phyloP scores from a whole-genome alignment of 192 early-diverging fungal genomes.

The Mortierella alpina region DNA sequence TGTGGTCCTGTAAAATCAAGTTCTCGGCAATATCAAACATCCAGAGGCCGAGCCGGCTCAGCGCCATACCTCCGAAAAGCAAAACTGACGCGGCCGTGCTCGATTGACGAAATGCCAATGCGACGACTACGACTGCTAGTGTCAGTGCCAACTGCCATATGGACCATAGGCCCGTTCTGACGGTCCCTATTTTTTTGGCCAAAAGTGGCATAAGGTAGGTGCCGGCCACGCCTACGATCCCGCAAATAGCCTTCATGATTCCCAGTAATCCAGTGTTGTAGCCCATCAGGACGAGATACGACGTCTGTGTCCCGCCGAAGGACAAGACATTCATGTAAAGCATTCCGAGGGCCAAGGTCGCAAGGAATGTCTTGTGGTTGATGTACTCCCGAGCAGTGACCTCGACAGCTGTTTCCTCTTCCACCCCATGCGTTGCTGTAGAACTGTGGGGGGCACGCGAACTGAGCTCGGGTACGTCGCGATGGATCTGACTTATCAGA shows the following conservation, averaged over 20 bases:
- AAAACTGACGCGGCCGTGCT: constrained; percentile 7
- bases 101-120: constrained; percentile 7
- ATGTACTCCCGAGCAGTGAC: constrained; percentile 17
- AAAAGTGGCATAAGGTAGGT: constrained; percentile 18
- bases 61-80: constrained; percentile 48
- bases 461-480: constrained; percentile 11
- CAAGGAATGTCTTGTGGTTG: constrained; percentile 33
- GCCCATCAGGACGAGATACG: constrained; percentile 35
- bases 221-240: constrained; percentile 23
- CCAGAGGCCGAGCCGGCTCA: constrained; percentile 48
- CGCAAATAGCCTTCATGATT: constrained; percentile 38
- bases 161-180: constrained; percentile 43
- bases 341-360: constrained; percentile 28
- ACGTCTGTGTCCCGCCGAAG: constrained; percentile 45
- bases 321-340: constrained; percentile 48
- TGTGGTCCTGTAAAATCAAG: constrained; percentile 37
- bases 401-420: not conserved
- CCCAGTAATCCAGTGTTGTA: constrained; percentile 30
- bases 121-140: constrained; percentile 10
- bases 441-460: constrained; percentile 1
- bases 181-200: constrained; percentile 26
- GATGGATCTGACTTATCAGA: constrained; percentile 28
- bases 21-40: constrained; percentile 43
- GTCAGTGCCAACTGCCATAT: constrained; percentile 30
- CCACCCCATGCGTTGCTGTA: not conserved